These are phyloP conservation scores for Handroanthus guayacan DNA, from an alignment of 257 asterid genomes.

Conservation along the genomic window DNA sequence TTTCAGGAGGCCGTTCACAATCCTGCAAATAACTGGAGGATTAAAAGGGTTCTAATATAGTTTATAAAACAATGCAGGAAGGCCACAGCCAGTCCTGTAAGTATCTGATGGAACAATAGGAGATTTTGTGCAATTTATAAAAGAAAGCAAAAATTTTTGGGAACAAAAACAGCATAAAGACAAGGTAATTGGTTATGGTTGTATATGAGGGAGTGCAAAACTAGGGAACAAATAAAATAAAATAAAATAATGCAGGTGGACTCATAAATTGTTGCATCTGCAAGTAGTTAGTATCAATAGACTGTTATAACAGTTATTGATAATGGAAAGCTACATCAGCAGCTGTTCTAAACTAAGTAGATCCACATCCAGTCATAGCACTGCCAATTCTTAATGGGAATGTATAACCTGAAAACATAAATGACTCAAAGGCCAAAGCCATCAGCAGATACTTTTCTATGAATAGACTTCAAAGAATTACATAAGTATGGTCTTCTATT, in stretches of 20 bases:
- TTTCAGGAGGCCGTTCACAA: slow-evolving; percentile 95
- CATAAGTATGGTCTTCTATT: neutral
- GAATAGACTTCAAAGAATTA: slow-evolving; percentile 23
- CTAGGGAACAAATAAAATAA: neutral
- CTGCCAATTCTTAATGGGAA: neutral
- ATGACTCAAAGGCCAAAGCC: neutral
- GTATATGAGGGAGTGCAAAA: neutral
- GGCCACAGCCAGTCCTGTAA: slow-evolving; percentile 20
- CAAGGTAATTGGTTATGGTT: slow-evolving; percentile 27
- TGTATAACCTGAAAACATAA: neutral
- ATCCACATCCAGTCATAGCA: slow-evolving; percentile 1
- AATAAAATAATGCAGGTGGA: neutral
- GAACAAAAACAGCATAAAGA: neutral
- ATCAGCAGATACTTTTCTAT: neutral
- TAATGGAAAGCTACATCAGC: neutral
- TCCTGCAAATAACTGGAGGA: slow-evolving; percentile 74
- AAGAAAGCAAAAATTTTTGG: slow-evolving; percentile 13
- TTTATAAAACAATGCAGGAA: slow-evolving; percentile 27
- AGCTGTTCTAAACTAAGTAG: slow-evolving; percentile 10
- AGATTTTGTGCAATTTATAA: slow-evolving; percentile 22
- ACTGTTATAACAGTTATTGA: neutral
- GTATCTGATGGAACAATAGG: slow-evolving; percentile 28
- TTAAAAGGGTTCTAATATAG: slow-evolving; percentile 35
- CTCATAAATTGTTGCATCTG: neutral
- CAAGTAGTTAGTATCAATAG: neutral